Evolutionary conservation across 768 basidiomycete genomes (phyloP), one percentile per base, ranked within the genome.

Genomic region (Candolleomyces eurysporus): DNA sequence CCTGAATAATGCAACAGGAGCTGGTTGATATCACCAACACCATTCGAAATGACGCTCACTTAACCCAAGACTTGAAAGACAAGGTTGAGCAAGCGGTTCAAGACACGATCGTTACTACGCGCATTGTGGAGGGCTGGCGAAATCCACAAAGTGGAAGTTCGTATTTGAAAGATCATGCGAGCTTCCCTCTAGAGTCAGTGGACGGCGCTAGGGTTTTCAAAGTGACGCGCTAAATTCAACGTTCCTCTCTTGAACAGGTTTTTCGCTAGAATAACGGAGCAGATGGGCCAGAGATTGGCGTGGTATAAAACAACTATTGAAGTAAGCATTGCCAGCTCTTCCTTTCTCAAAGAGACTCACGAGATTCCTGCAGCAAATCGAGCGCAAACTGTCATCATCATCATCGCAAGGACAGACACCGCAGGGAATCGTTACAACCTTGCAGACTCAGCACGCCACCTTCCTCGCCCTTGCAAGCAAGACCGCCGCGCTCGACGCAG

Each of bases 281-380:
- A 91, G 66, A 88, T 92, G 84, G 79, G 79, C 59, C 86, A 89
- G 64, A 79, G 89, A 39, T 72, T 93, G 57, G 79, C 82, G 45
- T 92, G 91, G 86, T 93, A 90, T 73, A 90, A 91, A 66, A 78
- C 82, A 21, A 92, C 90, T 26, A 89, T 92, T 58, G 91, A 94
- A 78, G 92, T 89, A 61, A 57, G 65, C 13, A 48, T 61, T 50
- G 26, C 2, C 22, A 21, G 31, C 43, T 60, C 58, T 53, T 21
- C 32, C 26, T 57, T 22, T 42, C 40, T 42, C 45, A 5, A 39
- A 26, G 48, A 50, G 45, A 32, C 62, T 30, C 40, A 59, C 59
- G 10, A 40, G 56, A 46, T 26, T 46, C 54, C 43, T 36, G 16
- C 61, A 90, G 89, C 88, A 89, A 88, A 92, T 94, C 65, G 92